Evolutionary conservation across 139 green algal species (phyloP).

Genomic region (Spirogloea muscicola): DNA sequence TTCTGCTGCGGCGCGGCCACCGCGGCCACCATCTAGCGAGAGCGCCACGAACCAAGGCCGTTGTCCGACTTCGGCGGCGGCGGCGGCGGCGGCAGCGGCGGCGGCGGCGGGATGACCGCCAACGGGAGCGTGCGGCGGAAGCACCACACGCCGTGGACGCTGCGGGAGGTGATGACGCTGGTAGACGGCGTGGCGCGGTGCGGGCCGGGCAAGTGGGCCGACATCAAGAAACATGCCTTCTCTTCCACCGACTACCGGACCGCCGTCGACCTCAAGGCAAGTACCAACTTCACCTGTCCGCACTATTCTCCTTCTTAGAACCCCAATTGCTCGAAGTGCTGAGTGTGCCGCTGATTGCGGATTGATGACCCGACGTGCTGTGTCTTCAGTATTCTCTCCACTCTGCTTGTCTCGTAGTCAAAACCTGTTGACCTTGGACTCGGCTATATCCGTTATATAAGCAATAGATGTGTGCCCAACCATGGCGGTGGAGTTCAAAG

Average conservation of each 20-base stretch:
- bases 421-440: constrained; percentile 23
- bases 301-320: not conserved
- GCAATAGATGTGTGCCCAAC: not conserved
- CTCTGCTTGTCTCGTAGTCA: no score
- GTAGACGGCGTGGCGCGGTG: constrained; percentile 66
- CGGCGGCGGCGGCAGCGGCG: no score
- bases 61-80: no score
- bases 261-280: constrained; percentile 61
- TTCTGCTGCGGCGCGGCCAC: no score
- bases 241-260: constrained; percentile 38
- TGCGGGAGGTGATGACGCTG: constrained; percentile 68
- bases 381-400: not conserved
- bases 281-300: no score
- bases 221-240: constrained; percentile 60
- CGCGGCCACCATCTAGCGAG: no score
- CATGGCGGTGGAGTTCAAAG: not conserved
- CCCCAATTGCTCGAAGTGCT: not conserved
- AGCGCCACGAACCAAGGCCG: no score
- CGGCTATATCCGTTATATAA: constrained; percentile 24
- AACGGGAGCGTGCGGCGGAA: constrained; percentile 32
- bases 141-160: constrained; percentile 57
- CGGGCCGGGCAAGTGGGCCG: constrained; percentile 68
- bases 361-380: not conserved
- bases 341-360: not conserved
- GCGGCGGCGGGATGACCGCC: no score